These are phyloP conservation scores for Phoenix dactylifera DNA, from an alignment of 176 grass and related monocot genomes.

Conservation along the genomic window DNA sequence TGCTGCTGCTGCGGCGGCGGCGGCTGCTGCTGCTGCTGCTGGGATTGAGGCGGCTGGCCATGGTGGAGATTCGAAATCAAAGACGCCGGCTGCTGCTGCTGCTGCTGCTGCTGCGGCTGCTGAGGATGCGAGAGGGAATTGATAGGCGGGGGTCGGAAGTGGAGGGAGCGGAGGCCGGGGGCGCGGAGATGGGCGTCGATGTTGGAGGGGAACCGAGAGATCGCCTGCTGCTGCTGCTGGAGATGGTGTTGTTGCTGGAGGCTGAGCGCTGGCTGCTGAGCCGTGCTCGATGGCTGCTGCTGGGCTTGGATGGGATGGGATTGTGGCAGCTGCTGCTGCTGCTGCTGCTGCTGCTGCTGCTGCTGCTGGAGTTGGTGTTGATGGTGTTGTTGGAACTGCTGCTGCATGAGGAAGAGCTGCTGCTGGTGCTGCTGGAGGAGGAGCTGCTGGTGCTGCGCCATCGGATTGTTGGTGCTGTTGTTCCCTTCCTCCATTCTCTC, in stretches of 20 bases:
- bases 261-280: too few relatives aligned
- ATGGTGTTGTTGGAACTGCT: conserved; percentile 49
- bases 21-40: too few relatives aligned
- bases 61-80: background rate
- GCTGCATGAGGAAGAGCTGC: conserved; percentile 25
- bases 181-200: conserved; percentile 96
- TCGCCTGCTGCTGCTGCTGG: conserved; percentile 55
- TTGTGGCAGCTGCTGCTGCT: background rate
- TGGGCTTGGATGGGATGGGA: conserved; percentile 6
- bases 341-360: conserved; percentile 24
- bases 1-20: too few relatives aligned
- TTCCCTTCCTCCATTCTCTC: too few relatives aligned
- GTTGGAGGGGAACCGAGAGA: conserved; percentile 94
- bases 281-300: conserved; percentile 12
- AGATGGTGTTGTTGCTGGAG: background rate
- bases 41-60: too few relatives aligned
- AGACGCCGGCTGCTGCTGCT: conserved; percentile 20
- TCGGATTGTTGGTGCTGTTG: too few relatives aligned
- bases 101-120: conserved; percentile 14
- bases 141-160: conserved; percentile 14
- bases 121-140: conserved; percentile 23
- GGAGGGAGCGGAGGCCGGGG: conserved; percentile 70
- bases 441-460: conserved; percentile 16
- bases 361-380: conserved; percentile 36
- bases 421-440: conserved; percentile 27